Percentiles rank a stretch among this genome's conserved stretches.
Evolutionary conservation across 805 yeast genomes (phyloP).

Genomic region (Monosporozyma solicola): DNA sequence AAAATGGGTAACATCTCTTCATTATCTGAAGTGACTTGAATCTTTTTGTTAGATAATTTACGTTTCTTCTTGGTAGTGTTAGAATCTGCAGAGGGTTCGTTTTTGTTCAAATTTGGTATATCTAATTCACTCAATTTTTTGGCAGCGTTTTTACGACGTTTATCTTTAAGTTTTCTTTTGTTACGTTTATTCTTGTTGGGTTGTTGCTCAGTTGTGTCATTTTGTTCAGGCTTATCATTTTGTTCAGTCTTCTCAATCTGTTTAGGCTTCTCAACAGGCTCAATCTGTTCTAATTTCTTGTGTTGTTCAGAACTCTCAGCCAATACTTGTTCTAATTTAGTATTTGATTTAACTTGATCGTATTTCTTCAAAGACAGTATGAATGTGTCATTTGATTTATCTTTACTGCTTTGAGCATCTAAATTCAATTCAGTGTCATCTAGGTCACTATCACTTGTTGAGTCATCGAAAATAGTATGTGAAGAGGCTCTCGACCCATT

Average conservation of each 20-base stretch:
- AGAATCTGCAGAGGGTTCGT: background rate
- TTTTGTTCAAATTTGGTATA: background rate
- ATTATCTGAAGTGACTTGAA: background rate
- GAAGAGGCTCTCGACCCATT: slow-evolving; percentile 7
- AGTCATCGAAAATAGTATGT: slow-evolving; percentile 8
- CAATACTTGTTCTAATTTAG: background rate
- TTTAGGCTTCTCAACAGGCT: background rate
- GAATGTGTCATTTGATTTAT: slow-evolving; percentile 1
- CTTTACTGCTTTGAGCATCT: background rate
- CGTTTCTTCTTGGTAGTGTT: slow-evolving; percentile 6
- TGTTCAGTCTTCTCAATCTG: background rate
- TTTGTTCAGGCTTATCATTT: background rate
- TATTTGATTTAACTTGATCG: background rate
- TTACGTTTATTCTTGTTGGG: background rate
- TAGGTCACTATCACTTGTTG: slow-evolving; percentile 1
- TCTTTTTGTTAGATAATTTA: slow-evolving; percentile 8
- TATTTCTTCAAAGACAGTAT: background rate
- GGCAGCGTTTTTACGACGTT: background rate
- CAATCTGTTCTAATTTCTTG: no score
- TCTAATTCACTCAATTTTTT: background rate
- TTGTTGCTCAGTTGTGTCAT: background rate
- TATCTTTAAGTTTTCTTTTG: background rate
- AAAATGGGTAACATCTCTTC: background rate
- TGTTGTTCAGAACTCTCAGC: background rate
- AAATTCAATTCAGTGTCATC: background rate